Base-by-base conservation (phyloP, 1,284 basidiomycete species). In the Trametes sp. region DNA sequence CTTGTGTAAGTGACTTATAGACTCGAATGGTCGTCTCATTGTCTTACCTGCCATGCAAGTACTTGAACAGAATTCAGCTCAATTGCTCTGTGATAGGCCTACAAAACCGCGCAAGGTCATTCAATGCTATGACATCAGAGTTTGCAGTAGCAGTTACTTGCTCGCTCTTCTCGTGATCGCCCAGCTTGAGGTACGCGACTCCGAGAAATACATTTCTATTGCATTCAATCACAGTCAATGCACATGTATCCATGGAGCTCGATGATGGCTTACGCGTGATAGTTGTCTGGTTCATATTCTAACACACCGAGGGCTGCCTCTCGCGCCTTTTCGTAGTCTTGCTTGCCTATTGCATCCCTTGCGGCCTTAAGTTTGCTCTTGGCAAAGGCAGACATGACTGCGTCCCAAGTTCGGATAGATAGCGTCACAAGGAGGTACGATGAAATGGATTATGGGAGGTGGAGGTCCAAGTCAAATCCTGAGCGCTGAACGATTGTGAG, bases 291-390 rank as follows among this genome's bases (percentile, higher is more conserved):
- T 62, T 94, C 93, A 69, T 87, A 88, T 46, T 90, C 87, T 38
- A 93, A 77, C 16, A 87, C 87, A 62, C 88, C 83, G 24, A 82
- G 76, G 13, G 88, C 86, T 29, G 89, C 84, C 65, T 87, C 83
- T 65, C 85, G 87, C 8, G 94, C 95, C n/a, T 78, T 77, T 24
- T 81, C 77, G 65, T 85, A 94, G 66, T 96, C 88, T 73, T 93
- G 93, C 72, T 88, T 89, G 10, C 79, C 80, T n/a, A 97, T 77
- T 9, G 87, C 85, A 44, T 92, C 88, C 64, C 92, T 87, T 21
- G 95, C 90, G n/a, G 84, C 79, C 77, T 96, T 98, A 69, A 97
- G 82, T 73, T 90, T 93, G 36, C 76, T 76, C 73, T 93, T 95
- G 50, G 83, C 80, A 60, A 88, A 84, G 2, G 82, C 63, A 33